Base-by-base conservation (phyloP, 129 eudicot species). In the Gnaphalium uliginosum region DNA sequence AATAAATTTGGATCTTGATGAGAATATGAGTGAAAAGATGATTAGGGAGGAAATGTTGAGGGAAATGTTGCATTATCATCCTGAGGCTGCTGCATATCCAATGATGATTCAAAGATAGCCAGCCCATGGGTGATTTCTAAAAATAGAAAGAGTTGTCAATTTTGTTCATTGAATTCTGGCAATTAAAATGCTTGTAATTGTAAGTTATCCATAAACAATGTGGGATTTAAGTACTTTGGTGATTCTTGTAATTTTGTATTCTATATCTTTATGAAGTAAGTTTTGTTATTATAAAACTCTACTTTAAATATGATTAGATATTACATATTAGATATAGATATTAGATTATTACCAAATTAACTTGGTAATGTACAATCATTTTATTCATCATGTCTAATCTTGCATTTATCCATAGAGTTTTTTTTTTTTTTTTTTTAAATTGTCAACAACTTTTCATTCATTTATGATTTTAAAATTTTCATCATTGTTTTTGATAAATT, bases 41-140 rank as follows among this genome's bases (percentile, higher is more conserved):
- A 90, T 94, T 14, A 85, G 98, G 76, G 93, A 90, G 81, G 78
- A 85, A 88, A 90, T 94, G 89, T 70, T 89, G 89, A 85, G 78
- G 82, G 98, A 94, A 73, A 90, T 94, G 72, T 76, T 86, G 37
- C 77, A 87, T 69, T 88, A 88, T 79, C 98, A 90, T 71, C 97
- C 98, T 69, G 91, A 88, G 77, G 85, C 91, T 76, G 81, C 87
- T 73, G 78, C 82, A 82, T 82, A 67, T 76, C 65, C 78, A 19
- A 73, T 74, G 75, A 66, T 43, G 83, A 3, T 73, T 74, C 69
- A 66, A 80, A 66, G 79, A 80, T 80, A 80, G 75, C 69, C 24
- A 43, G 30, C 65, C 37, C 25, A 29, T 11, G 69, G 18, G 23
- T 18, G 25, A 11, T 22, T 68, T 58, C 60, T 19, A 14, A 51